Percentiles rank a stretch among this genome's conserved stretches.
Conservation (phyloP, 768 basidiomycete species). For the Mycena galericulata region DNA sequence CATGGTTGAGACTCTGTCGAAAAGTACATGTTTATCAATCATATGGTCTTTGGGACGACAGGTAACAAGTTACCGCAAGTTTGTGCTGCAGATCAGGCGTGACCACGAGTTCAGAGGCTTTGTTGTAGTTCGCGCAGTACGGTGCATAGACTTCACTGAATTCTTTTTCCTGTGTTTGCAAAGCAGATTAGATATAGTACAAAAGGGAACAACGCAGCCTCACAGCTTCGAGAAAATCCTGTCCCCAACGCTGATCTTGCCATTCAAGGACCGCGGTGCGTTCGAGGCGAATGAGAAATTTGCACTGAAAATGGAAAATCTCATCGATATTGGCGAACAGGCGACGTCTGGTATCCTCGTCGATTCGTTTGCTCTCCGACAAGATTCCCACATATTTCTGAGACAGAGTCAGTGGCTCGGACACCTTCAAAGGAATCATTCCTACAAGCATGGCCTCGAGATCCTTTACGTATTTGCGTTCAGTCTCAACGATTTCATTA, state of each 20-base stretch:
- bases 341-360: conserved; percentile 90
- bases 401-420: conserved; percentile 21
- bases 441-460: conserved; percentile 94
- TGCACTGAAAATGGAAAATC: conserved; percentile 94
- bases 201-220: no score
- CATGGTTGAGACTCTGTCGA: conserved; percentile 79
- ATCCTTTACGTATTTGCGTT: conserved; percentile 16
- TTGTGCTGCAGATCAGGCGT: no score
- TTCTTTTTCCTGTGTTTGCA: conserved; percentile 92
- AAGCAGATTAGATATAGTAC: no score
- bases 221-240: conserved; percentile 65
- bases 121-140: conserved; percentile 95
- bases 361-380: conserved; percentile 82
- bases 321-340: conserved; percentile 82
- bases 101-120: conserved; percentile 74
- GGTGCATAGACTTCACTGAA: conserved; percentile 91
- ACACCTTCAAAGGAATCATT: not conserved
- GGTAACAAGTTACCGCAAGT: no score
- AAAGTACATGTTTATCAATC: no score
- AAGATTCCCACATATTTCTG: conserved; percentile 91
- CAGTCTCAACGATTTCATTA: conserved; percentile 67
- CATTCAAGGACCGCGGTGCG: conserved; percentile 84
- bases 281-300: conserved; percentile 90
- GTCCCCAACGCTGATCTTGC: conserved; percentile 89
- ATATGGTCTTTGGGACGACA: no score